Percentiles rank a stretch among this genome's conserved stretches.
Evolutionary conservation across 495 filamentous ascomycete species (phyloP).

Genomic region (Penicillium ucsense): DNA sequence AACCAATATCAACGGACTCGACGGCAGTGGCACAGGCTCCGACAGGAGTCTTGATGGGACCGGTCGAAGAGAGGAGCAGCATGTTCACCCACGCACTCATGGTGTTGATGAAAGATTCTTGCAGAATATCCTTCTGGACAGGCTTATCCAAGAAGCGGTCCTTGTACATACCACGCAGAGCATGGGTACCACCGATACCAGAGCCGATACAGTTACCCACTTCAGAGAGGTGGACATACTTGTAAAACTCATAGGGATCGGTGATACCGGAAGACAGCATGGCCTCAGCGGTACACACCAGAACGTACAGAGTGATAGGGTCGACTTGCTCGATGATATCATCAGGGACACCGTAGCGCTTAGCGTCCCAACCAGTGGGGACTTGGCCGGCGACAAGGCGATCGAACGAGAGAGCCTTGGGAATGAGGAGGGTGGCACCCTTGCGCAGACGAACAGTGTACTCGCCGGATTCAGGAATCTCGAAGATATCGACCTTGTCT

Average conservation of each 20-base stretch:
- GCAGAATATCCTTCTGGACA: slow-evolving; percentile 97
- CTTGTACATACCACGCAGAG: slow-evolving; percentile 95
- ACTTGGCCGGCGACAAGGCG: slow-evolving; percentile 94
- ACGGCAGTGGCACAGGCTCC: slow-evolving; percentile 96
- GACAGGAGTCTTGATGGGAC: slow-evolving; percentile 96
- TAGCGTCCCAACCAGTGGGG: slow-evolving; percentile 93
- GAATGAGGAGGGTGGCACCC: slow-evolving; percentile 86
- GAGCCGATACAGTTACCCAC: slow-evolving; percentile 98
- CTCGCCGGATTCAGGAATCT: slow-evolving; percentile 89
- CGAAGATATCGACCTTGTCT: slow-evolving; percentile 95
- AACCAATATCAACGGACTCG: slow-evolving; percentile 94
- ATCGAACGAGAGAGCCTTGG: slow-evolving; percentile 94
- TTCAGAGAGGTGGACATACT: slow-evolving; percentile 97
- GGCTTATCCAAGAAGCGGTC: slow-evolving; percentile 94
- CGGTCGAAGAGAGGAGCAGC: slow-evolving; percentile 91
- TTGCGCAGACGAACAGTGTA: slow-evolving; percentile 90
- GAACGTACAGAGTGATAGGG: slow-evolving; percentile 86
- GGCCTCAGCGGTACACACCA: slow-evolving; percentile 86
- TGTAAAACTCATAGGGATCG: slow-evolving; percentile 99
- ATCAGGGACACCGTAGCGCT: slow-evolving; percentile 88
- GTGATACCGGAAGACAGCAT: slow-evolving; percentile 90
- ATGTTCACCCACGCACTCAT: slow-evolving; percentile 99
- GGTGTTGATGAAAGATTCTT: slow-evolving; percentile 99
- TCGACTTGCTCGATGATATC: slow-evolving; percentile 98
- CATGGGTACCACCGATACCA: slow-evolving; percentile 87